These are phyloP conservation scores for Eimeria tenella DNA, from an alignment of 169 alveolate species.

Conservation along the genomic window DNA sequence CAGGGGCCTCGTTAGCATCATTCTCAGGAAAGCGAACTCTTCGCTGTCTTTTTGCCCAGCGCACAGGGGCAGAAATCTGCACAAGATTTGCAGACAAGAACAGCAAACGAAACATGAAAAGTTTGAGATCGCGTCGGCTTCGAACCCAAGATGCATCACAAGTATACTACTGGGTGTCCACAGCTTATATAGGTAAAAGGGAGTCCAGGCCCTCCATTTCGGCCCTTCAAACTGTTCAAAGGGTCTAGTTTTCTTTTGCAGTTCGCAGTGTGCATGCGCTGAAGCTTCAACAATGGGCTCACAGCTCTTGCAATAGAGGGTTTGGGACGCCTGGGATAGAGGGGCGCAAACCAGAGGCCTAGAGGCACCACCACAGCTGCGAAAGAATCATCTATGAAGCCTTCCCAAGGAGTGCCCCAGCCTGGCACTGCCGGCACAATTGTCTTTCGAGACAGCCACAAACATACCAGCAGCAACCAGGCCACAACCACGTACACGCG, in stretches of 20 bases:
- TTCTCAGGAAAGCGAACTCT: too few species aligned
- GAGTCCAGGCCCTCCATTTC: too few species aligned
- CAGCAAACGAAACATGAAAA: neutral
- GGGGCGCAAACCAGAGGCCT: constrained; percentile 1
- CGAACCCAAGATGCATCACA: too few species aligned
- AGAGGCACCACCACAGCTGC: constrained; percentile 29
- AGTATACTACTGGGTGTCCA: too few species aligned
- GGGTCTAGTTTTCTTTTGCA: too few species aligned
- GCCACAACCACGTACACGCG: constrained; percentile 21
- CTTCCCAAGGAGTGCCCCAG: constrained; percentile 23
- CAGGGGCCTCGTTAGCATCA: neutral
- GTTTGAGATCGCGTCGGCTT: neutral
- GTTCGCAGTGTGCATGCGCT: too few species aligned
- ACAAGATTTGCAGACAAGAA: neutral
- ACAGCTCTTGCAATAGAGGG: constrained; percentile 11
- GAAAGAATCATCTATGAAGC: constrained; percentile 24
- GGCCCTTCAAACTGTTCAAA: too few species aligned
- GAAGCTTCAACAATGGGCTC: neutral
- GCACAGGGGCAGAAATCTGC: constrained; percentile 1
- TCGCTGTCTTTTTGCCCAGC: neutral
- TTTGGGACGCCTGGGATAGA: neutral
- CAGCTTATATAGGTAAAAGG: too few species aligned
- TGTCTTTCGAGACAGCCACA: constrained; percentile 36
- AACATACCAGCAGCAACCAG: constrained; percentile 5
- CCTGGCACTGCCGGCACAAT: neutral